phyloP scores from a whole-genome alignment of 2,329 filamentous ascomycete genomes.

The Colletotrichum sublineola region DNA sequence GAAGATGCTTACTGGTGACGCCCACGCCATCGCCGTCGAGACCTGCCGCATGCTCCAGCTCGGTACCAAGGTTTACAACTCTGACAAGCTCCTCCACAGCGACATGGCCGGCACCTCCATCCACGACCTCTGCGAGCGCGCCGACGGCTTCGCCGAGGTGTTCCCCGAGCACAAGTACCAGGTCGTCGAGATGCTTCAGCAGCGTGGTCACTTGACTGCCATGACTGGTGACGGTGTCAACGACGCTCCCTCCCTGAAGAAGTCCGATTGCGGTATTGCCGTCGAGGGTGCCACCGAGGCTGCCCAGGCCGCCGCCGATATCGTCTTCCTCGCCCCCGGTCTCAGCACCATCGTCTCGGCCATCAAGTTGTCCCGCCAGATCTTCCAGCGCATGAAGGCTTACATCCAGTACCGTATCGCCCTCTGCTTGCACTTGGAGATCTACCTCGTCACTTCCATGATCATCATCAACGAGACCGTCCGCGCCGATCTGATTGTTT shows the following conservation, averaged over 20 bases:
- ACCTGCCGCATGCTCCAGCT: slow-evolving; percentile 86
- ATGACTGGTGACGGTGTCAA: slow-evolving; percentile 85
- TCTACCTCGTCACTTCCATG: slow-evolving; percentile 83
- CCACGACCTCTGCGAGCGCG: slow-evolving; percentile 82
- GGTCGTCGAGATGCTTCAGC: slow-evolving; percentile 81
- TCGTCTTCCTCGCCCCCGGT: slow-evolving; percentile 81
- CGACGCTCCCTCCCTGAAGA: slow-evolving; percentile 80
- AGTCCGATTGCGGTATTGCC: slow-evolving; percentile 80
- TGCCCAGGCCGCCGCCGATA: slow-evolving; percentile 79
- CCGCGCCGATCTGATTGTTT: slow-evolving; percentile 79
- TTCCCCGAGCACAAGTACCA: slow-evolving; percentile 84
- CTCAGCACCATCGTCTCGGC: slow-evolving; percentile 78
- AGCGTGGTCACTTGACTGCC: slow-evolving; percentile 79
- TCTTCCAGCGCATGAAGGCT: slow-evolving; percentile 84
- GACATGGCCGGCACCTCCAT: slow-evolving; percentile 80
- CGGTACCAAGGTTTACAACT: slow-evolving; percentile 86
- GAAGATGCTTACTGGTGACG: slow-evolving; percentile 87
- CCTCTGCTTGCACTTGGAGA: slow-evolving; percentile 79
- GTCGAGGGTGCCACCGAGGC: slow-evolving; percentile 80
- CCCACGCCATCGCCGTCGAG: slow-evolving; percentile 84
- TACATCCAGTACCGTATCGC: slow-evolving; percentile 85
- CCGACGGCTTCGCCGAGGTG: slow-evolving; percentile 80
- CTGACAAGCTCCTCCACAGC: slow-evolving; percentile 81
- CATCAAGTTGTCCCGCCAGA: slow-evolving; percentile 81
- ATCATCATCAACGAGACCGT: slow-evolving; percentile 85